A percentile compares a stretch with the other conserved stretches of the same genome.
Evolutionary conservation across 306 rosid species (phyloP).

Genomic region (peach (Prunus persica)): DNA sequence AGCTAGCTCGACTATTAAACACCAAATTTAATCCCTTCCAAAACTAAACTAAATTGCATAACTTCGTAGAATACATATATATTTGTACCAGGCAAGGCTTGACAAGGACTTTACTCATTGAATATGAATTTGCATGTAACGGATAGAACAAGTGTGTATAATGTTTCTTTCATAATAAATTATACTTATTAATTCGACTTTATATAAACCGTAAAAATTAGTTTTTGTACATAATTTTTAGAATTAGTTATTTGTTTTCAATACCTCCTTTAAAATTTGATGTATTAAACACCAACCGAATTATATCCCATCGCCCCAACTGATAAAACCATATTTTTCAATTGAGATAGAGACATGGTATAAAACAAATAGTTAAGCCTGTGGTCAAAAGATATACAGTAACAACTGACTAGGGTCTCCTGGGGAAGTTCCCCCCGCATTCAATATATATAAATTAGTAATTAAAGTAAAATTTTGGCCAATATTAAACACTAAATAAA

Average conservation of each 20-base stretch:
- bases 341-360: background rate
- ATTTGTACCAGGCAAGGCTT: too few relatives aligned
- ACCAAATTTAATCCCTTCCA: too few relatives aligned
- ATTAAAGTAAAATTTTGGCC: background rate
- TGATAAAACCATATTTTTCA: background rate
- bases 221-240: background rate
- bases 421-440: slow-evolving; percentile 5
- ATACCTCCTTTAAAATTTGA: background rate
- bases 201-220: background rate
- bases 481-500: background rate
- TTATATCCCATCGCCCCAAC: background rate
- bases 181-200: background rate
- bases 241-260: background rate
- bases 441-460: background rate
- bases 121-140: background rate
- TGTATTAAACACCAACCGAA: background rate
- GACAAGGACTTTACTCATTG: background rate
- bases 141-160: background rate
- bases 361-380: background rate
- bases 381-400: slow-evolving; percentile 24
- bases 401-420: slow-evolving; percentile 6
- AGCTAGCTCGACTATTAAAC: too few relatives aligned
- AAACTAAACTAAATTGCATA: too few relatives aligned
- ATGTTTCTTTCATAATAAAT: background rate
- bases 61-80: too few relatives aligned